phyloP scores from a whole-genome alignment of 1,284 basidiomycete species.

The Coniophora puteana region DNA sequence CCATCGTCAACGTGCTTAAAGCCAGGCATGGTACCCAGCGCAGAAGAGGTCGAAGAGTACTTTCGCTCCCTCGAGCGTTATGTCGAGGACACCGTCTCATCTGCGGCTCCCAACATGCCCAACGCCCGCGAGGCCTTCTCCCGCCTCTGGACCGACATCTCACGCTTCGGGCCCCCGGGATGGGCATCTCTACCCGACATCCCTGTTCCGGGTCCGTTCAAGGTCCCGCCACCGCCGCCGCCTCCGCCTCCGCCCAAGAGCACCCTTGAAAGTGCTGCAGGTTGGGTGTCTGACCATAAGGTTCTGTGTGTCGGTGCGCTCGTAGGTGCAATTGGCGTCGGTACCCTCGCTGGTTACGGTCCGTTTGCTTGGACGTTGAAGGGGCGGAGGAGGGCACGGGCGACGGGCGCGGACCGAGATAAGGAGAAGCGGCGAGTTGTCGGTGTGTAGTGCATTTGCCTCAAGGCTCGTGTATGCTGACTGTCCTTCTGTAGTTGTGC shows the following conservation, averaged over 20 bases:
- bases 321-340: slow-evolving; percentile 52
- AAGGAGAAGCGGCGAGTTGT: slow-evolving; percentile 64
- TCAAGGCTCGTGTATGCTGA: slow-evolving; percentile 11
- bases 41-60: slow-evolving; percentile 70
- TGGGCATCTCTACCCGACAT: slow-evolving; percentile 62
- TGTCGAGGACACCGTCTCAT: slow-evolving; percentile 53
- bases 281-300: slow-evolving; percentile 56
- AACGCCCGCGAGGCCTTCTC: slow-evolving; percentile 62
- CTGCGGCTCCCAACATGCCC: slow-evolving; percentile 56
- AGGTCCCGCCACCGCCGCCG: slow-evolving; percentile 59
- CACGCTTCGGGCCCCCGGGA: slow-evolving; percentile 68
- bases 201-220: slow-evolving; percentile 64
- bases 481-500: slow-evolving; percentile 51
- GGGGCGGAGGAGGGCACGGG: slow-evolving; percentile 32
- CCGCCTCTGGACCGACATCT: slow-evolving; percentile 72
- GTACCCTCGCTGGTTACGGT: slow-evolving; percentile 56
- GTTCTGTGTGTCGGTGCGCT: slow-evolving; percentile 52
- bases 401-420: slow-evolving; percentile 22
- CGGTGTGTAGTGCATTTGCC: slow-evolving; percentile 41
- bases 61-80: slow-evolving; percentile 64
- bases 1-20: no score
- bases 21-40: slow-evolving; percentile 34
- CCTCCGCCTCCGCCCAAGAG: slow-evolving; percentile 46
- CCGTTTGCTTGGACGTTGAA: slow-evolving; percentile 23
- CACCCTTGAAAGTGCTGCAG: slow-evolving; percentile 40